phyloP scores from a whole-genome alignment of 2,329 filamentous ascomycete species.

The Penicillium brevicompactum region DNA sequence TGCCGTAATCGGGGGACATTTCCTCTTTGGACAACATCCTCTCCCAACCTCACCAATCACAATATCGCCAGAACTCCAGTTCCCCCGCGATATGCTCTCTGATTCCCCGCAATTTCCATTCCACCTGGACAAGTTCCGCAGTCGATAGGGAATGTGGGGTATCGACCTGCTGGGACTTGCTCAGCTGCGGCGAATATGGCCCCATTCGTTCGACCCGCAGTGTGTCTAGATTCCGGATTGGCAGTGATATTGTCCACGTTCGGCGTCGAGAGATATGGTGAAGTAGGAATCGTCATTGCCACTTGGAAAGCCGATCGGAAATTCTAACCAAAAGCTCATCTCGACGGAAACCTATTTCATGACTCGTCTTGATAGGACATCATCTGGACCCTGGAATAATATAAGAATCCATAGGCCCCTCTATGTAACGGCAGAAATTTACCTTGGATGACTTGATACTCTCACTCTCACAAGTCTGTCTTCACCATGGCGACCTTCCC shows the following conservation, averaged over 20 bases:
- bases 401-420: neutral
- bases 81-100: neutral
- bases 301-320: neutral
- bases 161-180: neutral
- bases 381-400: neutral
- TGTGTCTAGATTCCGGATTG: neutral
- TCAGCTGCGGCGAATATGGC: constrained; percentile 1
- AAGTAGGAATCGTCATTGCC: neutral
- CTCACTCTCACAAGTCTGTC: neutral
- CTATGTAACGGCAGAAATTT: neutral
- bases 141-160: neutral
- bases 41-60: neutral
- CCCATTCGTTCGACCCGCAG: neutral
- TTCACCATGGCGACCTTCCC: constrained; percentile 11
- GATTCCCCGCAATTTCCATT: neutral
- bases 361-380: neutral
- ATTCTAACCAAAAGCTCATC: neutral
- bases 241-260: neutral
- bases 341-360: neutral
- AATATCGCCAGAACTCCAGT: neutral
- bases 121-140: neutral
- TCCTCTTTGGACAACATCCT: neutral
- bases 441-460: neutral
- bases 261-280: neutral
- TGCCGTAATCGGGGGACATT: neutral